Percentiles rank a stretch among this genome's conserved stretches.
These are phyloP conservation scores for Cyclaneusma minus DNA, from an alignment of 2,329 filamentous ascomycete genomes.

Conservation along the genomic window DNA sequence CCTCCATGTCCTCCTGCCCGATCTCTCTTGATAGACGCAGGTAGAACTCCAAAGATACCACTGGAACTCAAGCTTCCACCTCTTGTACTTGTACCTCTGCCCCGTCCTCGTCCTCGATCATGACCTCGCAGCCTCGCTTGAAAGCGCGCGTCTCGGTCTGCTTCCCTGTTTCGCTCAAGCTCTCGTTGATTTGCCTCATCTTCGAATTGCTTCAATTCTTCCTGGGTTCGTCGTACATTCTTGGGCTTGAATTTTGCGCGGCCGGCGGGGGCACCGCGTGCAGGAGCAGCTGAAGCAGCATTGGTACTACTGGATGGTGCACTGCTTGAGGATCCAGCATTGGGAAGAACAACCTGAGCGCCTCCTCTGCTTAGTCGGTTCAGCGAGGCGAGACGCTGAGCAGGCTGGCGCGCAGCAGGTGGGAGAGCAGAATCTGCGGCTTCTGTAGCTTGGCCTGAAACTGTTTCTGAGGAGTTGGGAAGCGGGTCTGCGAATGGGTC, in stretches of 20 bases:
- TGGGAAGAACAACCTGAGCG: conserved; percentile 7
- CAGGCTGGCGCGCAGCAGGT: conserved; percentile 1
- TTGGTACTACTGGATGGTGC: conserved; percentile 1
- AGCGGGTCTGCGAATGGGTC: background rate
- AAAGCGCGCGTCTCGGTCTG: conserved; percentile 4
- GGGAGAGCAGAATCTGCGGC: background rate
- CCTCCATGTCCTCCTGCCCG: conserved; percentile 6
- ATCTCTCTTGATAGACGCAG: conserved; percentile 6
- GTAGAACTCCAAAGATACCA: too few species aligned
- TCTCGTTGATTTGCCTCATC: conserved; percentile 5
- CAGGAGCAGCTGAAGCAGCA: conserved; percentile 2
- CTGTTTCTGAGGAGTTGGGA: conserved; percentile 3
- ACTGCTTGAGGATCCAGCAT: conserved; percentile 5
- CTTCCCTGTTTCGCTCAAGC: conserved; percentile 7
- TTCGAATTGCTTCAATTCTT: conserved; percentile 11
- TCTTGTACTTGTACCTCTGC: conserved; percentile 14
- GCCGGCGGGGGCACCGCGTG: conserved; percentile 3
- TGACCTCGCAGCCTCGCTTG: background rate
- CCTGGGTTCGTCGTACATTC: conserved; percentile 12
- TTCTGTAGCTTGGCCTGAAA: conserved; percentile 3
- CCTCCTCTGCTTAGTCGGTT: background rate
- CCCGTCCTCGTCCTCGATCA: conserved; percentile 7
- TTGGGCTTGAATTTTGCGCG: conserved; percentile 19
- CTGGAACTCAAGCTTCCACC: conserved; percentile 2
- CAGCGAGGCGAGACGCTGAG: conserved; percentile 1